These are phyloP conservation scores for Omphalotus guepiniiformis DNA, from an alignment of 768 basidiomycete genomes.

Conservation along the genomic window DNA sequence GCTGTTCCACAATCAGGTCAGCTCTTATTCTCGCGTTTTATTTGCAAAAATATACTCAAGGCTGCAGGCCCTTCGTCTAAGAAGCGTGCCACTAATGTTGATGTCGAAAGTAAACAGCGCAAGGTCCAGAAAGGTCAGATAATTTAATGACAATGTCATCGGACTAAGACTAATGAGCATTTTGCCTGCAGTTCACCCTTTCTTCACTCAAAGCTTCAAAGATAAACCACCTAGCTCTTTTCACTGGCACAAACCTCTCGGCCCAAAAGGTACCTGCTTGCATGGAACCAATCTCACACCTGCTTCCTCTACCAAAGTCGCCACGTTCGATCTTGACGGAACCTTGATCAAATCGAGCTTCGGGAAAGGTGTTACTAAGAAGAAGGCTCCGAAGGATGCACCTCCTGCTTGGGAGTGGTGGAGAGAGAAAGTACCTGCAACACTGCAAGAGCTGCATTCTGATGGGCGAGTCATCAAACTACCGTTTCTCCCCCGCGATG, in stretches of 20 bases:
- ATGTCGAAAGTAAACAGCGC: background rate
- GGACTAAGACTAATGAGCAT: background rate
- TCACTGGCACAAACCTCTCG: constrained; percentile 22
- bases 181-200: constrained; percentile 29
- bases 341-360: constrained; percentile 50
- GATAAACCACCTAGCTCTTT: constrained; percentile 6
- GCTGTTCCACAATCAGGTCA: background rate
- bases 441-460: constrained; percentile 41
- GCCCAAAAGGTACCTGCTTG: constrained; percentile 30
- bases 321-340: constrained; percentile 66
- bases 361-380: constrained; percentile 4
- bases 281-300: constrained; percentile 29
- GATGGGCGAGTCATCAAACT: constrained; percentile 38
- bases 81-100: constrained; percentile 2
- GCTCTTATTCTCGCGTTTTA: background rate
- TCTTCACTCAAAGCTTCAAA: constrained; percentile 25
- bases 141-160: background rate
- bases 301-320: constrained; percentile 36
- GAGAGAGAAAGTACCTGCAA: constrained; percentile 39
- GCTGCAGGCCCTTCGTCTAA: constrained; percentile 3
- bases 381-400: constrained; percentile 3
- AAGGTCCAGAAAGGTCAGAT: background rate
- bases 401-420: constrained; percentile 42
- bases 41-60: background rate
- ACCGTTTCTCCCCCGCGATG: background rate